phyloP scores from a whole-genome alignment of 2,329 filamentous ascomycete genomes.

The Colletotrichum tamarilloi region DNA sequence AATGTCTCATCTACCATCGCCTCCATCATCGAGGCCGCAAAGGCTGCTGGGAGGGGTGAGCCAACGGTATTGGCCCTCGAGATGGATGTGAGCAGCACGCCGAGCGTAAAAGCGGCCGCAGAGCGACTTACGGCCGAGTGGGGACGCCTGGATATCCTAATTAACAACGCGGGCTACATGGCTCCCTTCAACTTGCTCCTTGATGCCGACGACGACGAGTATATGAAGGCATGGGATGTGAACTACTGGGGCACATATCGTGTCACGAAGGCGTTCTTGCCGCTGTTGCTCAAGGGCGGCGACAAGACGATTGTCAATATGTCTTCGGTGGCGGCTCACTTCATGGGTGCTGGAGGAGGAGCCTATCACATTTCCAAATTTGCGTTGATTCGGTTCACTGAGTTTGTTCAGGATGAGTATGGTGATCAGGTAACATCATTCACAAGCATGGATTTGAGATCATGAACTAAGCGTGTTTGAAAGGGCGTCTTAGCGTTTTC shows the following conservation, averaged over 20 bases:
- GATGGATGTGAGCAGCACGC: constrained; percentile 49
- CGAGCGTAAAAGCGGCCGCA: constrained; percentile 46
- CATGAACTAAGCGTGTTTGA: neutral
- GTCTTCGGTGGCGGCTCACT: constrained; percentile 54
- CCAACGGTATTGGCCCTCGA: constrained; percentile 55
- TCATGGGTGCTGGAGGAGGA: constrained; percentile 47
- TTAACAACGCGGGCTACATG: constrained; percentile 58
- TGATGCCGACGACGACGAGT: constrained; percentile 54
- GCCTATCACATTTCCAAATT: constrained; percentile 62
- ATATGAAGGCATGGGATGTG: constrained; percentile 59
- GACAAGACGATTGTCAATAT: constrained; percentile 59
- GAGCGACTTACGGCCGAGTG: constrained; percentile 40
- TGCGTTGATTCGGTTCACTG: constrained; percentile 59
- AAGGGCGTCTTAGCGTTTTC: constrained; percentile 54
- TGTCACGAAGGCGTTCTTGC: constrained; percentile 59
- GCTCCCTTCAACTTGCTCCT: constrained; percentile 41
- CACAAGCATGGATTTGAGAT: neutral
- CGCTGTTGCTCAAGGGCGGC: constrained; percentile 49
- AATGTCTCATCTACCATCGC: constrained; percentile 49
- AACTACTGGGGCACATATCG: constrained; percentile 63
- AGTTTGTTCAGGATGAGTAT: constrained; percentile 60
- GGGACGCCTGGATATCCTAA: constrained; percentile 52
- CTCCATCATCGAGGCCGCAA: constrained; percentile 48
- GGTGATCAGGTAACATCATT: constrained; percentile 29
- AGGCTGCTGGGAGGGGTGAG: constrained; percentile 41